Evolutionary conservation across 495 filamentous ascomycete species (phyloP).

Genomic region (Annulohypoxylon moriforme): DNA sequence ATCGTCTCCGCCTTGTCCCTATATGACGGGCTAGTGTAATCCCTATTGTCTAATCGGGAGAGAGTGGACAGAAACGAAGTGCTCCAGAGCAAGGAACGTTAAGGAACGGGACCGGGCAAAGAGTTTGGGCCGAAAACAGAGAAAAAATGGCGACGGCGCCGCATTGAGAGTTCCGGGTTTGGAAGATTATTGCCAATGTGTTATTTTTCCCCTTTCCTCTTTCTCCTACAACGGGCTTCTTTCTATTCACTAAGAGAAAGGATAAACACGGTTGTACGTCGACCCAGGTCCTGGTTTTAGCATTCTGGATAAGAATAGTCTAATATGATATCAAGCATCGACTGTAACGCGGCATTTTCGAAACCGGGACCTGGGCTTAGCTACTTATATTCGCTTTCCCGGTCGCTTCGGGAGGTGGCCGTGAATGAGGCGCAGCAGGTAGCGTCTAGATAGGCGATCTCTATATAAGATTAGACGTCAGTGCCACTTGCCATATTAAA

Average conservation of each 20-base stretch:
- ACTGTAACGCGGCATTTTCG: slow-evolving; percentile 6
- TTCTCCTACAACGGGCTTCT: slow-evolving; percentile 28
- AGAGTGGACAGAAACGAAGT: slow-evolving; percentile 19
- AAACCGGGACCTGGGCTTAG: slow-evolving; percentile 19
- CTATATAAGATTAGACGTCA: slow-evolving; percentile 25
- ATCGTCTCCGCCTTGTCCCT: slow-evolving; percentile 96
- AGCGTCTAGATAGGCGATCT: slow-evolving; percentile 19
- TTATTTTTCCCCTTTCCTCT: slow-evolving; percentile 30
- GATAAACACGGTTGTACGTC: slow-evolving; percentile 33
- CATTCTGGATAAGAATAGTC: slow-evolving; percentile 37
- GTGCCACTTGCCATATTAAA: slow-evolving; percentile 17
- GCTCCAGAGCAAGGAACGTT: slow-evolving; percentile 22
- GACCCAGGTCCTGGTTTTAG: slow-evolving; percentile 19
- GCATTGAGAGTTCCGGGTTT: slow-evolving; percentile 20
- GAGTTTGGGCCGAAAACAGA: slow-evolving; percentile 18
- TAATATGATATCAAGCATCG: slow-evolving; percentile 38
- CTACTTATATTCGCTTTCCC: slow-evolving; percentile 9
- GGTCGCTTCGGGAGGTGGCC: slow-evolving; percentile 14
- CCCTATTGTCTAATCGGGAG: background rate
- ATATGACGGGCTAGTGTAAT: slow-evolving; percentile 91
- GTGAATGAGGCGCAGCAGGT: slow-evolving; percentile 31
- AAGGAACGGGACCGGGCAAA: slow-evolving; percentile 18
- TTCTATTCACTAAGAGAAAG: slow-evolving; percentile 32
- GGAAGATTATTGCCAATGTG: slow-evolving; percentile 19
- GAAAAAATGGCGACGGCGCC: slow-evolving; percentile 29